A percentile compares a stretch with the other conserved stretches of the same genome.
Conservation (phyloP, 73 alveolate genomes). For the Paraurostyla sp. region DNA sequence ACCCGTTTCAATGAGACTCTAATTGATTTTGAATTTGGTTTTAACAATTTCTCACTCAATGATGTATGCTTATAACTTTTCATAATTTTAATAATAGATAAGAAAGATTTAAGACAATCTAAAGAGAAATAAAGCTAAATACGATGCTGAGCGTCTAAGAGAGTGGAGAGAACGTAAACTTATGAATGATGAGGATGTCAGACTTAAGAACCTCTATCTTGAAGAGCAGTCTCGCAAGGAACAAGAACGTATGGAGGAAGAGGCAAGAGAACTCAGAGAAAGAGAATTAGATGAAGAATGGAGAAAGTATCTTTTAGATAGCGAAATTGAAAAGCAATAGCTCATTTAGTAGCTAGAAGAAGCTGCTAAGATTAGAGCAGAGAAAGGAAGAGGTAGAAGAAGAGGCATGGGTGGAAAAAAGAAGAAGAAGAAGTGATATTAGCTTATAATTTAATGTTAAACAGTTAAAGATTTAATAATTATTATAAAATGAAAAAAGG, state of each 20-base stretch:
- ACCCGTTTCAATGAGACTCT: conserved; percentile 72
- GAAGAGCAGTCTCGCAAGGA: conserved; percentile 58
- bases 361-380: conserved; percentile 71
- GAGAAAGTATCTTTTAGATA: conserved; percentile 62
- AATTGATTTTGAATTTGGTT: conserved; percentile 84
- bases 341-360: conserved; percentile 68
- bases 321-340: conserved; percentile 67
- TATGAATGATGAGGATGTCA: conserved; percentile 77
- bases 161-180: conserved; percentile 91
- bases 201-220: conserved; percentile 52
- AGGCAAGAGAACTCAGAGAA: conserved; percentile 65
- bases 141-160: conserved; percentile 82
- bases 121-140: conserved; percentile 78
- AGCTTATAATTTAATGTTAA: not conserved
- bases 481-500: no score
- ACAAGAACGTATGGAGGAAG: conserved; percentile 62
- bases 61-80: not conserved
- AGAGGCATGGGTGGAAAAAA: conserved; percentile 49
- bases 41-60: conserved; percentile 64
- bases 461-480: not conserved
- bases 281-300: conserved; percentile 50
- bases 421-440: conserved; percentile 49
- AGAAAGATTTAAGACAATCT: conserved; percentile 75
- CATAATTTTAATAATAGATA: conserved; percentile 24
- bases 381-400: conserved; percentile 66